phyloP scores from a whole-genome alignment of 1,284 basidiomycete species.

The Schizophyllum commune region DNA sequence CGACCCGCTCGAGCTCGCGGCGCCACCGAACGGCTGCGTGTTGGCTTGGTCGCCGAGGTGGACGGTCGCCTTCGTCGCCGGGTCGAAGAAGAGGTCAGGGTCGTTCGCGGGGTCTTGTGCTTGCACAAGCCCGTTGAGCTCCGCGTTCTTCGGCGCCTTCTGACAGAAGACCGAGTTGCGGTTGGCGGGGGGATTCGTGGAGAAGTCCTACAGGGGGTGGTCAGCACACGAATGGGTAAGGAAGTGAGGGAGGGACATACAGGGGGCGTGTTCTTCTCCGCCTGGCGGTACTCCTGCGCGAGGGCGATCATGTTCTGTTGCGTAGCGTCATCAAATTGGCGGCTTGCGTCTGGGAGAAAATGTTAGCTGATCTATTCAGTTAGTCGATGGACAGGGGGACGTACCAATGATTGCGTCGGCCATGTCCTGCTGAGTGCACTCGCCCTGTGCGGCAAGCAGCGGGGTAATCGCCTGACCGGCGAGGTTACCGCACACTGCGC shows the following conservation, averaged over 20 bases:
- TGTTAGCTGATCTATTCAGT: neutral
- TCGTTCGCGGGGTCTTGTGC: conserved; percentile 43
- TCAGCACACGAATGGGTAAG: neutral
- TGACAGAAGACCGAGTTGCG: conserved; percentile 49
- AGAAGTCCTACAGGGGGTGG: conserved; percentile 37
- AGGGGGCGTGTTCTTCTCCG: conserved; percentile 58
- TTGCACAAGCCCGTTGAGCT: conserved; percentile 41
- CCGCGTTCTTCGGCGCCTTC: conserved; percentile 37
- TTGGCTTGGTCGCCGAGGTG: conserved; percentile 37
- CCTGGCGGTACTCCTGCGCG: conserved; percentile 48
- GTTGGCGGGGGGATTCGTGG: conserved; percentile 38
- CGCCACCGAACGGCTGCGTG: too few relatives aligned
- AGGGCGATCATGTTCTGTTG: conserved; percentile 45
- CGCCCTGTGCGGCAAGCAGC: conserved; percentile 45
- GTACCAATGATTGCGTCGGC: conserved; percentile 52
- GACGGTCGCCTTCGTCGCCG: conserved; percentile 35
- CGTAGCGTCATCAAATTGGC: conserved; percentile 44
- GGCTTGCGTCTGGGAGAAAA: conserved; percentile 35
- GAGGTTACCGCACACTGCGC: conserved; percentile 42
- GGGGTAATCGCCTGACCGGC: conserved; percentile 43
- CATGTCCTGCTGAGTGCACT: conserved; percentile 55
- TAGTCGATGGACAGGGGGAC: conserved; percentile 10
- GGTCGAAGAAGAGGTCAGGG: conserved; percentile 50
- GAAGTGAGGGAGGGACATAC: conserved; percentile 26
- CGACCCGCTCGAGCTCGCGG: too few relatives aligned